Base-by-base conservation (phyloP, 2,329 filamentous ascomycete genomes). In the Phialophora expanda region DNA sequence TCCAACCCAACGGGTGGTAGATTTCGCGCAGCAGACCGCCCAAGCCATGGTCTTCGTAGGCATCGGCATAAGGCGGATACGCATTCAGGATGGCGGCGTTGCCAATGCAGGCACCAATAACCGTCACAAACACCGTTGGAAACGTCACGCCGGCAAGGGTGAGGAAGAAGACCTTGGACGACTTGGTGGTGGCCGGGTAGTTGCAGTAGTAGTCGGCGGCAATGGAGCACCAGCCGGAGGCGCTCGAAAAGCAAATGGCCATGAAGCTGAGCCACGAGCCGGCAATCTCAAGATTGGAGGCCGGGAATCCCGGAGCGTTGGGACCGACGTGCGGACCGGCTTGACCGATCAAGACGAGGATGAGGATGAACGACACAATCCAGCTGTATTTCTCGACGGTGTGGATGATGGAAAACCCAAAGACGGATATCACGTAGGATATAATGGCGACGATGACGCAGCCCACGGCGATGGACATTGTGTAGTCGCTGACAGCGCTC, bases 331-430 rank as follows among this genome's bases (percentile, higher is more conserved):
- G 79, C 6, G 73, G 74, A 9, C 77, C 81, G 1, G 81, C 78
- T 73, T 83, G 75, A 17, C 79, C 81, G 59, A 83, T 79, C 62
- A 84, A 79, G 62, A 84, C 75, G 65, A 80, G 75, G 70, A 84
- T 77, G 41, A 75, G 68, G 14, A 75, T 70, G 65, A 75, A 74
- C 44, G 70, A 72, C 20, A 73, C 61, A 28, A 74, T 70, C 74
- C 74, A 76, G 20, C 71, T 73, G 58, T 74, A 76, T 50, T 74
- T 73, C 54, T 76, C 74, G 34, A 74, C 75, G 8, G 69, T 68
- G 56, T 76, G 71, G 46, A 76, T 73, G 20, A 71, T 69, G n/a
- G 67, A 70, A 46, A 75, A 70, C 7, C 74, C 74, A 38, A 76
- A 71, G 44, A 74, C 69, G n/a, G 72, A 73, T 34, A 76, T 66